phyloP scores from a whole-genome alignment of 805 yeast species.

The Alloascoidea hylecoeti region DNA sequence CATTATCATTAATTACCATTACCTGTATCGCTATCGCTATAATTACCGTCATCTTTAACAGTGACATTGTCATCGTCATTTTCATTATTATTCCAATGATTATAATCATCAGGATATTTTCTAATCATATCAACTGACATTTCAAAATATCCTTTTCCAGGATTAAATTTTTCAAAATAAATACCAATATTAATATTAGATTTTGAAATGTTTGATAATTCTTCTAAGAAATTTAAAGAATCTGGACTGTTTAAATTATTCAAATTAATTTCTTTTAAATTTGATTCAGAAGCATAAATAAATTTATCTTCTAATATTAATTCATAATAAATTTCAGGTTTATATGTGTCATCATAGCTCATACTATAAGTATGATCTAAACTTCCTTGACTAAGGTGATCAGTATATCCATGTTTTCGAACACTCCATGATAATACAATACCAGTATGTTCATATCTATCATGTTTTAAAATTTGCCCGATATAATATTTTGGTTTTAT shows the following conservation, averaged over 20 bases:
- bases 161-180: not conserved
- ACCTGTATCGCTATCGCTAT: too few relatives aligned
- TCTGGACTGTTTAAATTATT: not conserved
- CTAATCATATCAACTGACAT: not conserved
- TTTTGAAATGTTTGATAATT: not conserved
- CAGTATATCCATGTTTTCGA: not conserved
- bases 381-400: too few relatives aligned
- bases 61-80: too few relatives aligned
- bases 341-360: not conserved
- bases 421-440: not conserved
- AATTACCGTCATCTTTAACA: too few relatives aligned
- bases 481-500: not conserved
- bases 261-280: not conserved
- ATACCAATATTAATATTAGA: not conserved
- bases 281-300: not conserved
- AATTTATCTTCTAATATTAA: not conserved
- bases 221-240: not conserved
- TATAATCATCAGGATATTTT: constrained; percentile 1
- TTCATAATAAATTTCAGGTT: not conserved
- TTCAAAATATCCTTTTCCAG: not conserved
- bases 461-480: not conserved
- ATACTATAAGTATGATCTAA: too few relatives aligned
- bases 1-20: too few relatives aligned
- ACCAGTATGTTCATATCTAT: not conserved
- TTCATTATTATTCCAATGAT: too few relatives aligned